These are phyloP conservation scores for Clonostachys sp. DNA, from an alignment of 2,329 filamentous ascomycete species.

Conservation along the genomic window DNA sequence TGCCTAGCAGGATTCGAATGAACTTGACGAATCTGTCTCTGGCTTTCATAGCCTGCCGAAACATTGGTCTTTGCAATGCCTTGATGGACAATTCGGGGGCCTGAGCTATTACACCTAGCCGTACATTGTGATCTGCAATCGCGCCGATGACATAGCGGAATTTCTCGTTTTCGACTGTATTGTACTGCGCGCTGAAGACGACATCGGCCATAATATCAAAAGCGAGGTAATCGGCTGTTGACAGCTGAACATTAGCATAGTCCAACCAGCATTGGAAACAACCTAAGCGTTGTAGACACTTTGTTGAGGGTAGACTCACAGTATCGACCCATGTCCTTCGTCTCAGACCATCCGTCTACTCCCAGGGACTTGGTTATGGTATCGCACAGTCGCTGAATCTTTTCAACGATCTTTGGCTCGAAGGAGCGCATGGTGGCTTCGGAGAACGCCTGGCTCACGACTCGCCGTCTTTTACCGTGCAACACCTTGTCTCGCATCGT, in stretches of 20 bases:
- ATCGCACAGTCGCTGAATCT: too few species aligned
- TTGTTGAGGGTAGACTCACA: too few species aligned
- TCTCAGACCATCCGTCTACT: too few species aligned
- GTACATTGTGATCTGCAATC: slow-evolving; percentile 12
- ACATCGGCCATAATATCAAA: slow-evolving; percentile 14
- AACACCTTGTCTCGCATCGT: slow-evolving; percentile 5
- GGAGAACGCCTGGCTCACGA: slow-evolving; percentile 14
- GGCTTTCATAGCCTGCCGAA: slow-evolving; percentile 5
- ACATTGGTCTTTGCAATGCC: slow-evolving; percentile 5
- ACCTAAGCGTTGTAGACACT: too few species aligned
- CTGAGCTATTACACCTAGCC: slow-evolving; percentile 10
- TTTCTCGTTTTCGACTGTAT: slow-evolving; percentile 5
- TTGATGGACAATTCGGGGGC: slow-evolving; percentile 3
- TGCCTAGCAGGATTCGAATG: slow-evolving; percentile 4
- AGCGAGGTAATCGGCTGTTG: slow-evolving; percentile 8
- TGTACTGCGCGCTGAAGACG: slow-evolving; percentile 7
- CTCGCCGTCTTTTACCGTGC: slow-evolving; percentile 19
- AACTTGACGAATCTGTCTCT: slow-evolving; percentile 7
- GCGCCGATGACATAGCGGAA: slow-evolving; percentile 8
- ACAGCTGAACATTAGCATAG: too few species aligned
- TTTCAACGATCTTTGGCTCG: too few species aligned
- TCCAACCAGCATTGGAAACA: too few species aligned
- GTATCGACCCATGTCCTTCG: too few species aligned
- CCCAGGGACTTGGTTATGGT: too few species aligned
- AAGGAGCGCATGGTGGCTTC: slow-evolving; percentile 7